Percentiles rank a stretch among this genome's conserved stretches.
Conservation (phyloP, 2,329 filamentous ascomycete species). For the Epichloe sp. region DNA sequence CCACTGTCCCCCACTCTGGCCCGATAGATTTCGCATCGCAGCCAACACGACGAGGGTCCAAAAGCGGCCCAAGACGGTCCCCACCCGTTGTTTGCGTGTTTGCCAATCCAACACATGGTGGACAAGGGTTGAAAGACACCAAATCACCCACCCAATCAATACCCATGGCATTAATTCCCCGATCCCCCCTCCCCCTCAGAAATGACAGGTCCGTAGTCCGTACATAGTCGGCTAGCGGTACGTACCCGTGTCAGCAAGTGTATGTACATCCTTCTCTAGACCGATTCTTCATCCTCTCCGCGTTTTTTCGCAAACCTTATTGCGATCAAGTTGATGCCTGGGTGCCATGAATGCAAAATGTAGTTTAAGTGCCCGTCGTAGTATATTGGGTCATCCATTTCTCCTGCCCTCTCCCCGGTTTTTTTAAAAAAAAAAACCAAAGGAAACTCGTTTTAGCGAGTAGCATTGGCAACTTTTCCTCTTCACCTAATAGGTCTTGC, state of each 20-base stretch:
- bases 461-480: neutral
- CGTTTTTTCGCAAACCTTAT: slow-evolving; percentile 3
- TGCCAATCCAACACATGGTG: neutral
- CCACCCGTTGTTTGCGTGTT: neutral
- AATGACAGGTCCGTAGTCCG: neutral
- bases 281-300: neutral
- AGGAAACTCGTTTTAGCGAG: neutral
- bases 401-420: neutral
- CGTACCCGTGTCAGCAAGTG: neutral
- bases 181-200: neutral
- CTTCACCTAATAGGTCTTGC: neutral
- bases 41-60: neutral
- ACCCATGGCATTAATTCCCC: neutral
- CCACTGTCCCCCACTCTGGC: no score
- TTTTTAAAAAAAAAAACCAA: neutral
- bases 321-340: neutral
- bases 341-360: neutral
- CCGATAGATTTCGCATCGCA: slow-evolving; percentile 3
- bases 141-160: no score
- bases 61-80: neutral
- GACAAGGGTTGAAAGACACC: neutral
- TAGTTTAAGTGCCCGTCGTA: neutral
- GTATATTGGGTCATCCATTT: neutral
- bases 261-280: neutral
- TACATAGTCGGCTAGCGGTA: neutral